These are phyloP conservation scores for Erodium texanum DNA, from an alignment of 441 rosid genomes.

Conservation along the genomic window DNA sequence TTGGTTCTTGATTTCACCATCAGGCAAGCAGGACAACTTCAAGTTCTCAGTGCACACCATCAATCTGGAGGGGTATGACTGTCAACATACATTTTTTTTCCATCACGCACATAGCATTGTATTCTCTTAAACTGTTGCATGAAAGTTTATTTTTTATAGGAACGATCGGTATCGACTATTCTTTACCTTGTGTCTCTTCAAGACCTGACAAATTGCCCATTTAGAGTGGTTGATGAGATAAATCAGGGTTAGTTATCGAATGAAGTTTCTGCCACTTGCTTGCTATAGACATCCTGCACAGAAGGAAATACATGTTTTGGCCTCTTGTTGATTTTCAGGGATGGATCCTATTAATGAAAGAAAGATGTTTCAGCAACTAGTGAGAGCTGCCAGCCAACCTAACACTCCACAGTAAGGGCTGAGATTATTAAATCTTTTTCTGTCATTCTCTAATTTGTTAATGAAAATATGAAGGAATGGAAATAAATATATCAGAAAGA, in stretches of 20 bases:
- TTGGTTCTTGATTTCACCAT: slow-evolving; percentile 5
- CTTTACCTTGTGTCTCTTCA: slow-evolving; percentile 96
- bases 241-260: slow-evolving; percentile 62
- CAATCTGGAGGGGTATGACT: slow-evolving; percentile 85
- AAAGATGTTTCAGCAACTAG: slow-evolving; percentile 97
- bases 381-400: slow-evolving; percentile 88
- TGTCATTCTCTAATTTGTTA: background rate
- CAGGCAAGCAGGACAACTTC: slow-evolving; percentile 80
- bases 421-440: background rate
- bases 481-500: background rate
- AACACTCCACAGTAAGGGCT: slow-evolving; percentile 87
- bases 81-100: background rate
- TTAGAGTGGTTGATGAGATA: slow-evolving; percentile 92
- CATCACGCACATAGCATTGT: slow-evolving; percentile 8
- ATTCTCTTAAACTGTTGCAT: background rate
- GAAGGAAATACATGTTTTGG: slow-evolving; percentile 1
- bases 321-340: slow-evolving; percentile 33
- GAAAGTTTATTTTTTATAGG: slow-evolving; percentile 28
- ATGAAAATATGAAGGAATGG: background rate
- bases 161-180: slow-evolving; percentile 86
- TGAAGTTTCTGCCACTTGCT: background rate
- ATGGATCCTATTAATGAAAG: slow-evolving; percentile 97
- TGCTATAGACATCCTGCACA: background rate
- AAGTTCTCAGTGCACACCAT: slow-evolving; percentile 90
- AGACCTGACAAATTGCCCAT: slow-evolving; percentile 95